These are phyloP conservation scores for Spatholobus suberectus DNA, from an alignment of 306 rosid genomes.

Conservation along the genomic window DNA sequence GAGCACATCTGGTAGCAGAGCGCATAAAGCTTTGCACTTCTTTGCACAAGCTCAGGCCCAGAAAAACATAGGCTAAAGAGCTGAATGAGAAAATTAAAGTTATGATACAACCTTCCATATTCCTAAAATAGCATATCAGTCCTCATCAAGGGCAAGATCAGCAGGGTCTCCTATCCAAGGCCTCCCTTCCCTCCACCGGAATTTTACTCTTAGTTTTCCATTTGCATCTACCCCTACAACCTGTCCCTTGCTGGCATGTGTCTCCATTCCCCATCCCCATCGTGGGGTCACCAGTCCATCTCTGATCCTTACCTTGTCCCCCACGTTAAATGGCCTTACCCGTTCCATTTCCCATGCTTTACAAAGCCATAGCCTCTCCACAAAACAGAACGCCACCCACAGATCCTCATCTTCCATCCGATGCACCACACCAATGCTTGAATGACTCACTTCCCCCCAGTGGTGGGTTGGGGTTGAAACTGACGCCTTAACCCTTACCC, in stretches of 20 bases:
- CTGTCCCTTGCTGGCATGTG: slow-evolving; percentile 89
- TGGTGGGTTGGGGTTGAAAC: slow-evolving; percentile 90
- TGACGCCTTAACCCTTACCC: slow-evolving; percentile 84
- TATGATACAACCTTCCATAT: slow-evolving; percentile 45
- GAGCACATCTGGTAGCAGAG: slow-evolving; percentile 26
- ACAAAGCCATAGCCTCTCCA: slow-evolving; percentile 89
- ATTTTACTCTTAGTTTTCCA: slow-evolving; percentile 88
- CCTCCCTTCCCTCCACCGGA: slow-evolving; percentile 98
- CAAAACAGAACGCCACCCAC: slow-evolving; percentile 86
- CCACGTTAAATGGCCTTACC: slow-evolving; percentile 72
- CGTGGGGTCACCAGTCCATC: slow-evolving; percentile 88
- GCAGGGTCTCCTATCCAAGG: slow-evolving; percentile 99
- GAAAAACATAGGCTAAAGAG: slow-evolving; percentile 45
- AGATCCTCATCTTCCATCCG: slow-evolving; percentile 87
- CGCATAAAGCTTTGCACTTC: slow-evolving; percentile 33
- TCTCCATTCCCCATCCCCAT: slow-evolving; percentile 99
- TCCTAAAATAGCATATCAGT: slow-evolving; percentile 39
- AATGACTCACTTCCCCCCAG: slow-evolving; percentile 97
- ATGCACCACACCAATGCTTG: slow-evolving; percentile 88
- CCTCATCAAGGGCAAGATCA: slow-evolving; percentile 74
- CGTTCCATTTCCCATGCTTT: slow-evolving; percentile 85
- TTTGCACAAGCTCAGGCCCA: slow-evolving; percentile 44
- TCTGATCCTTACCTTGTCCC: slow-evolving; percentile 87
- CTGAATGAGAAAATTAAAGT: slow-evolving; percentile 45
- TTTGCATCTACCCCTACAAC: slow-evolving; percentile 96